phyloP scores from a whole-genome alignment of 2,329 filamentous ascomycete species.

The Trichoderma guizhouense region DNA sequence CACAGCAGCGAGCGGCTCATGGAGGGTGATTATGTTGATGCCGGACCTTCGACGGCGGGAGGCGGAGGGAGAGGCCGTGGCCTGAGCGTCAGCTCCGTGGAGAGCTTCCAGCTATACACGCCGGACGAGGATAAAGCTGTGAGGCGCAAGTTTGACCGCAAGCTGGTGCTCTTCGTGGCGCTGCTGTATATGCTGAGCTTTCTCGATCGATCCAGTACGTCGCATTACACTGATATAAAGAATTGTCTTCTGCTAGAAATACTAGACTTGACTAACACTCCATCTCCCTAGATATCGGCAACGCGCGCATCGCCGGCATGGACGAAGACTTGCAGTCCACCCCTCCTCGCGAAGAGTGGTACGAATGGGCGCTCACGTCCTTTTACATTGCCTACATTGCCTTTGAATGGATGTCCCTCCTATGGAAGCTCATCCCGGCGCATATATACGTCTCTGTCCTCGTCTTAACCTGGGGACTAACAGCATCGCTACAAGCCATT shows the following conservation, averaged over 20 bases:
- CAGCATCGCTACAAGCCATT: conserved; percentile 69
- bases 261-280: not conserved
- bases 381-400: conserved; percentile 63
- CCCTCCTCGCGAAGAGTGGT: conserved; percentile 46
- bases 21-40: conserved; percentile 23
- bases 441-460: conserved; percentile 58
- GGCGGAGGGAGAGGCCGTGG: conserved; percentile 16
- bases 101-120: conserved; percentile 45
- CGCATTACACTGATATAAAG: not conserved
- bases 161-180: conserved; percentile 76
- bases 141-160: conserved; percentile 71
- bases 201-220: conserved; percentile 76
- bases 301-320: conserved; percentile 62
- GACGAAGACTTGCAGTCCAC: conserved; percentile 56
- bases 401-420: conserved; percentile 63
- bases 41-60: conserved; percentile 18
- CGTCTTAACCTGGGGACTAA: conserved; percentile 75
- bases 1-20: conserved; percentile 22
- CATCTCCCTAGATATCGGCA: conserved; percentile 52
- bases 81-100: conserved; percentile 31
- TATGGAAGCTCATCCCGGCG: conserved; percentile 59
- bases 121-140: conserved; percentile 70
- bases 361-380: conserved; percentile 58
- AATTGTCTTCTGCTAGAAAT: not conserved
- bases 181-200: conserved; percentile 82